Conservation (phyloP, 192 early-diverging fungal species). For the Entophlyctis luteolus region DNA sequence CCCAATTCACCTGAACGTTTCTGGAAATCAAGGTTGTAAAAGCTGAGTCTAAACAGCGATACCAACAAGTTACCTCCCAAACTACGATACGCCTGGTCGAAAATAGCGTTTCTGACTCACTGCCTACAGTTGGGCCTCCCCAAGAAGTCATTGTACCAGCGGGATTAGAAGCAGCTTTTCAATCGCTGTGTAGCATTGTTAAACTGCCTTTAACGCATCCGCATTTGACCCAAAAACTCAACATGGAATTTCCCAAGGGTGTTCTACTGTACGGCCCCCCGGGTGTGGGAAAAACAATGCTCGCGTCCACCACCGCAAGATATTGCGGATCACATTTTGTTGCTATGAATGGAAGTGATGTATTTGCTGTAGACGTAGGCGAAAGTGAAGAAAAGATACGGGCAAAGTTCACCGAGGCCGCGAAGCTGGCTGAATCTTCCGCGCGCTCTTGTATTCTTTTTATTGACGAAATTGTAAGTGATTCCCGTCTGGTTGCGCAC, state of each 20-base stretch:
- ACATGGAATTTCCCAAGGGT: conserved; percentile 74
- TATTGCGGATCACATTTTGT: conserved; percentile 58
- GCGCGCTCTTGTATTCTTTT: conserved; percentile 72
- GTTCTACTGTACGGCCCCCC: conserved; percentile 90
- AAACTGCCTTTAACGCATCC: conserved; percentile 70
- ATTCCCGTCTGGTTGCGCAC: not conserved
- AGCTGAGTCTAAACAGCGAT: not conserved
- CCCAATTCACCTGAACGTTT: not conserved
- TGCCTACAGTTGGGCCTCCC: not conserved
- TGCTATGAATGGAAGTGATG: conserved; percentile 75
- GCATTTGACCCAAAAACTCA: conserved; percentile 47
- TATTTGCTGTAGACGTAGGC: conserved; percentile 78
- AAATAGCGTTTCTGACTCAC: not conserved
- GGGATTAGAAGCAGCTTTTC: conserved; percentile 72
- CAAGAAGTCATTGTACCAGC: conserved; percentile 32
- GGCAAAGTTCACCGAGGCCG: conserved; percentile 66
- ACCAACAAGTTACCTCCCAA: not conserved
- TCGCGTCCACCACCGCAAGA: conserved; percentile 68
- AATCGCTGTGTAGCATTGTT: conserved; percentile 71
- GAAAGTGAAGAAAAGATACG: conserved; percentile 83
- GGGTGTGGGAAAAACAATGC: conserved; percentile 89
- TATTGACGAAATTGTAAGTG: conserved; percentile 88
- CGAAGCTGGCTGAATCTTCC: conserved; percentile 28
- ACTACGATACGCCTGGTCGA: not conserved
- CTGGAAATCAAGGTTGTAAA: not conserved